Evolutionary conservation across 352 stramenopile genomes (phyloP).

Genomic region (Phytophthora nicotianae): DNA sequence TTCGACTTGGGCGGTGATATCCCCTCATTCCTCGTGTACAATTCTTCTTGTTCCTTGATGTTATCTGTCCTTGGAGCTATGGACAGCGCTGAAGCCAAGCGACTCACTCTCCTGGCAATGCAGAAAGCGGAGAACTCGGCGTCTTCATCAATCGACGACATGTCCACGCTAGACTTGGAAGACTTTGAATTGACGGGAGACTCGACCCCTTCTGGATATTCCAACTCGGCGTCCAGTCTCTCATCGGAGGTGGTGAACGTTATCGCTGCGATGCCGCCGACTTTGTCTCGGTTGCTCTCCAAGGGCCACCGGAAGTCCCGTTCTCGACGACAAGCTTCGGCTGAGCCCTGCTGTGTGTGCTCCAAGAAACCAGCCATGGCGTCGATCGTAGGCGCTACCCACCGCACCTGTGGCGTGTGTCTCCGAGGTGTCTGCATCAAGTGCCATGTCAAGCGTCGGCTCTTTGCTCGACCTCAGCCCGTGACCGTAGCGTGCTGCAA

Average conservation of each 20-base stretch:
- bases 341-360: conserved; percentile 36
- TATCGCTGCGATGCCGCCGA: conserved; percentile 14
- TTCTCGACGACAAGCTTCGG: conserved; percentile 17
- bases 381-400: conserved; percentile 22
- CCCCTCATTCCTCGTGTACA: conserved; percentile 47
- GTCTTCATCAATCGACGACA: conserved; percentile 13
- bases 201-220: background rate
- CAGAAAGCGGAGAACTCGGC: conserved; percentile 18
- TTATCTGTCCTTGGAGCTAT: conserved; percentile 37
- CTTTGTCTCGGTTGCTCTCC: conserved; percentile 17
- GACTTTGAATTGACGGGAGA: conserved; percentile 12
- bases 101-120: conserved; percentile 45
- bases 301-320: conserved; percentile 25
- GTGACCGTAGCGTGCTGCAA: conserved; percentile 58
- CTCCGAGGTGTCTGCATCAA: conserved; percentile 45
- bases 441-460: conserved; percentile 50
- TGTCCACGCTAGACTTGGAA: conserved; percentile 25
- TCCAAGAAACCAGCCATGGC: conserved; percentile 34
- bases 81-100: conserved; percentile 49
- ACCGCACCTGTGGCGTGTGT: conserved; percentile 50
- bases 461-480: conserved; percentile 43
- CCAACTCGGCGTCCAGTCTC: conserved; percentile 22
- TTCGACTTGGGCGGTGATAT: conserved; percentile 55
- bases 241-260: conserved; percentile 12
- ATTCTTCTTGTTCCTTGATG: conserved; percentile 47